A percentile compares a stretch with the other conserved stretches of the same genome.
These are phyloP conservation scores for Hirschfeldia incana DNA, from an alignment of 345 rosid genomes.

Conservation along the genomic window DNA sequence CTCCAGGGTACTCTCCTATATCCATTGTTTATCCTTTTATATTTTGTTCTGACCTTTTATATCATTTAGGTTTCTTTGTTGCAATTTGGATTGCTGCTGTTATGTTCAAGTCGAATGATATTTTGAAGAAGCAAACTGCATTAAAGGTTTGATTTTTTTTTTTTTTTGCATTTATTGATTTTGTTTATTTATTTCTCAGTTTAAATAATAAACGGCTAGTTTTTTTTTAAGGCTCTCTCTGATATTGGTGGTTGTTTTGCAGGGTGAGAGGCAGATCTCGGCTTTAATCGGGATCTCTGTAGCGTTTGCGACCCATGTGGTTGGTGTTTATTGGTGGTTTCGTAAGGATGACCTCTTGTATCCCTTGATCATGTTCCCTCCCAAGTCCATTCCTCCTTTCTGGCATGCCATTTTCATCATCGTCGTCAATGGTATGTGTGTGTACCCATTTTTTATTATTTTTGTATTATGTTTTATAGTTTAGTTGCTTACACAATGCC, in stretches of 20 bases:
- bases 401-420: constrained; percentile 97
- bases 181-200: background rate
- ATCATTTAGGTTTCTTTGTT: constrained; percentile 83
- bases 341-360: constrained; percentile 81
- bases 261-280: constrained; percentile 96
- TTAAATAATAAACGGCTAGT: background rate
- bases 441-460: constrained; percentile 16
- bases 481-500: constrained; percentile 11
- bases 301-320: constrained; percentile 71
- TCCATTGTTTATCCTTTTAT: too few relatives aligned
- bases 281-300: constrained; percentile 69
- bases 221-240: constrained; percentile 28
- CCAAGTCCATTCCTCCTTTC: constrained; percentile 93
- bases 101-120: constrained; percentile 97
- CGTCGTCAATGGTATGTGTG: constrained; percentile 89
- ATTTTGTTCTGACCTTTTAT: constrained; percentile 4
- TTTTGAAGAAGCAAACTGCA: constrained; percentile 91
- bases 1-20: constrained; percentile 64
- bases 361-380: constrained; percentile 95
- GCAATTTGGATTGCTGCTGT: constrained; percentile 97
- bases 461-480: constrained; percentile 16
- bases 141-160: constrained; percentile 53
- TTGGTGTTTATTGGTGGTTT: constrained; percentile 97
- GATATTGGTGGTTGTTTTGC: constrained; percentile 38
- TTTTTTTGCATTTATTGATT: background rate